Base-by-base conservation (phyloP, 1,284 basidiomycete species). In the Ceratobasidium sp. region DNA sequence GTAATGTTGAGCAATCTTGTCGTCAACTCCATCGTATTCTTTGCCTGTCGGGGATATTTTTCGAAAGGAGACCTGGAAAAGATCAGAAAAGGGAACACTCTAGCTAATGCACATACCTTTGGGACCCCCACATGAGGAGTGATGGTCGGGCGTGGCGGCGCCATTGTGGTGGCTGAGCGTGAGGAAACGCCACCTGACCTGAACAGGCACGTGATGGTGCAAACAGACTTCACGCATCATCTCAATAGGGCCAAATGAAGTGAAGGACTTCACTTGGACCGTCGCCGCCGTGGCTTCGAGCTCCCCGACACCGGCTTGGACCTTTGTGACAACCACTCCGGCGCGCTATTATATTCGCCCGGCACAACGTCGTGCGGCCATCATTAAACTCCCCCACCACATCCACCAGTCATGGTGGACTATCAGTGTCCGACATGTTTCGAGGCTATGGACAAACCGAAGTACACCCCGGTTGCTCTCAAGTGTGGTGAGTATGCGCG, bases 391-490 rank as follows among this genome's bases (percentile, higher is more conserved):
- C 40, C 37, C 57, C 56, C 69, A 46, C 69, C 43, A 71, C 43
- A 71, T 71, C 69, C 54, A 56, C 43, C 57, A n/a, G 69, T 71
- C 69, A 71, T 71, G 69, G 56, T 56, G 51, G 69, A 71, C 56
- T 71, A 71, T 29, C 69, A 71, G 69, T 71, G 69, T 29, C 69
- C 69, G n/a, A 54, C 69, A 32, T 71, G 69, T 32, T 51, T 44
- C 56, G 69, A 71, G 56, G 32, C 51, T 1, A 46, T 71, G 56
- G 69, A 51, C 37, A 46, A 57, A 11, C 69, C 69, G n/a, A 71
- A 71, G 49, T 57, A 61, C 32, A 57, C 54, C 11, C 69, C 69
- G 25, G 40, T 71, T 29, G 69, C 69, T 17, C 69, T 71, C 40
- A 71, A 71, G 56, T 71, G 69, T 61, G 69, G 69, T 71, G 40